Base-by-base conservation (phyloP, 78 protist species). In the Dictyostelium purpureum region DNA sequence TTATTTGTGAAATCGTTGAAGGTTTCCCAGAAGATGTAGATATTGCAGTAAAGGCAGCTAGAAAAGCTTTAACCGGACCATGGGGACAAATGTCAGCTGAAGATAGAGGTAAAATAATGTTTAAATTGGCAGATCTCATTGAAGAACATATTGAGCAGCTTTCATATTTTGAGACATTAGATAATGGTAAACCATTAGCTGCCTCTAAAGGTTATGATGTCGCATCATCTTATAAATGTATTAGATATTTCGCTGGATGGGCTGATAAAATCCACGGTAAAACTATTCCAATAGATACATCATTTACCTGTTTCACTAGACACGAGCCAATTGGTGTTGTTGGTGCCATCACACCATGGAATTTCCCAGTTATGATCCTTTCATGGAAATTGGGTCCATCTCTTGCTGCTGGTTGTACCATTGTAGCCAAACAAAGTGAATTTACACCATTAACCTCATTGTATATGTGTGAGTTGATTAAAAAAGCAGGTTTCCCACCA, bases 401-500 rank as follows among this genome's bases (percentile, higher is more conserved):
- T 18, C 88, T 98, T 12, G 97, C 97, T 18, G 74, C 94, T 4
- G 99, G 99, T 74, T 69, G 82, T 90, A 77, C 98, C 37, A 63
- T 97, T 19, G 97, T 98, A 45, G 83, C 95, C 37, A 98, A 98
- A 90, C 95, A 97, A 16, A 77, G 97, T 0, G 98, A 97, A 87
- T 74, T 87, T 51, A 96, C 99, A 11, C 99, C 98, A 33, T 79
- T 97, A 42, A 51, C 98, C 21, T 97, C 98, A 6, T 93, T 98
- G 26, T 89, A 38, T 18, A 24, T 96, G 26, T 88, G 80, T 26
- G 95, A 94, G 14, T 70, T 97, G 78, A 4, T 73, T 21, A 69
- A 65, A 37, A 96, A 95, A 79, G 99, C 97, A 16, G 99, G 98
- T 10, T 69, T 96, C 83, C 99, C 99, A 11, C 77, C 95, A 2